These are phyloP conservation scores for Vanrija pseudolonga DNA, from an alignment of 1,284 basidiomycete species.

Conservation along the genomic window DNA sequence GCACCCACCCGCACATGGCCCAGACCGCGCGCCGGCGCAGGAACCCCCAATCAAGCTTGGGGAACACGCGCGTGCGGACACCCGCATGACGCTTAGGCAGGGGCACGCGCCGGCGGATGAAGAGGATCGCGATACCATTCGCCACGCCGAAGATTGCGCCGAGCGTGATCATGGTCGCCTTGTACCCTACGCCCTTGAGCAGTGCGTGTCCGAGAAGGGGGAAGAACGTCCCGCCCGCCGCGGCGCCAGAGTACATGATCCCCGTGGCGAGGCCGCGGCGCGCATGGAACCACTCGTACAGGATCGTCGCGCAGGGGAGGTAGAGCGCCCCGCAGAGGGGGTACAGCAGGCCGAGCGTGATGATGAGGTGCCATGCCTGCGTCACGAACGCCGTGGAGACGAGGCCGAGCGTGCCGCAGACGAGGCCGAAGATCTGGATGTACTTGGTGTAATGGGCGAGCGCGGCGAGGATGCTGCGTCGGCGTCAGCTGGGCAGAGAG, in stretches of 20 bases:
- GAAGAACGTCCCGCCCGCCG: slow-evolving; percentile 40
- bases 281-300: slow-evolving; percentile 46
- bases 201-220: slow-evolving; percentile 41
- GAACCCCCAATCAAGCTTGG: slow-evolving; percentile 26
- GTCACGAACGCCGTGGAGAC: slow-evolving; percentile 6
- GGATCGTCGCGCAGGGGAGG: slow-evolving; percentile 39
- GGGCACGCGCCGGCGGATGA: slow-evolving; percentile 41
- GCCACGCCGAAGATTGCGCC: slow-evolving; percentile 33
- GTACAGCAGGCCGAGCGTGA: slow-evolving; percentile 42
- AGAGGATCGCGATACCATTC: slow-evolving; percentile 30
- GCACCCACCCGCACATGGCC: slow-evolving; percentile 31
- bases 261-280: slow-evolving; percentile 30
- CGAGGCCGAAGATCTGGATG: slow-evolving; percentile 10
- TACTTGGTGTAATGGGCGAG: slow-evolving; percentile 12
- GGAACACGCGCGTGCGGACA: background rate
- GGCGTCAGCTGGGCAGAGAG: background rate
- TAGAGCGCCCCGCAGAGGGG: slow-evolving; percentile 39
- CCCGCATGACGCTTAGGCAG: slow-evolving; percentile 8
- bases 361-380: slow-evolving; percentile 45
- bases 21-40: slow-evolving; percentile 25
- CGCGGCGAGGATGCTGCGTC: slow-evolving; percentile 15
- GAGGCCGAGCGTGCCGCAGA: slow-evolving; percentile 5
- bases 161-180: slow-evolving; percentile 39
- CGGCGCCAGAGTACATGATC: slow-evolving; percentile 33
- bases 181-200: slow-evolving; percentile 39